phyloP scores from a whole-genome alignment of 371 early-diverging fungal genomes.

The Circinella minor region DNA sequence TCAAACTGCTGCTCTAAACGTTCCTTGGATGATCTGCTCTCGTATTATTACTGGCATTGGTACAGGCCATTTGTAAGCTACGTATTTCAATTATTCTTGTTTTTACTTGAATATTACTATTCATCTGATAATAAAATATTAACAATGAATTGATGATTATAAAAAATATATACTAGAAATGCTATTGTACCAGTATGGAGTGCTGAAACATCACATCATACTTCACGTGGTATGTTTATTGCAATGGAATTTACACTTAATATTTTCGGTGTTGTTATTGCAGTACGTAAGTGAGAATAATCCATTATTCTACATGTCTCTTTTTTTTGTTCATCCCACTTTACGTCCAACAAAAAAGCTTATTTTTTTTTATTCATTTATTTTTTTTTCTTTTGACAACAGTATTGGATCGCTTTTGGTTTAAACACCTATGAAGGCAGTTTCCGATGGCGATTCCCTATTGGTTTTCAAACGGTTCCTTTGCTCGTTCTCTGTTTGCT shows the following conservation, averaged over 20 bases:
- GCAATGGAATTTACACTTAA: conserved; percentile 48
- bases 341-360: too few species aligned
- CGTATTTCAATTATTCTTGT: too few species aligned
- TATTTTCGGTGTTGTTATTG: conserved; percentile 42
- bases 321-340: too few species aligned
- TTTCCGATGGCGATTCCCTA: conserved; percentile 44
- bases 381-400: too few species aligned
- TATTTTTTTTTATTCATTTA: too few species aligned
- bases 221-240: conserved; percentile 41
- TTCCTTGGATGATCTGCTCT: conserved; percentile 35
- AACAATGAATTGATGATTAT: neutral
- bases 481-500: conserved; percentile 40
- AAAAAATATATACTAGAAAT: conserved; percentile 21
- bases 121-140: conserved; percentile 39
- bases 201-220: conserved; percentile 46
- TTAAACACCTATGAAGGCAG: conserved; percentile 21
- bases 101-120: too few species aligned
- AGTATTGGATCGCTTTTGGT: conserved; percentile 34
- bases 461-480: conserved; percentile 39
- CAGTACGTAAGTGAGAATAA: conserved; percentile 18
- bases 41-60: conserved; percentile 50
- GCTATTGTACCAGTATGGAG: conserved; percentile 52
- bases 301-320: neutral
- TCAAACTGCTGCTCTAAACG: conserved; percentile 28
- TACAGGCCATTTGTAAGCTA: conserved; percentile 16